Evolutionary conservation across 495 filamentous ascomycete genomes (phyloP).

Genomic region (Neurospora cerealis): DNA sequence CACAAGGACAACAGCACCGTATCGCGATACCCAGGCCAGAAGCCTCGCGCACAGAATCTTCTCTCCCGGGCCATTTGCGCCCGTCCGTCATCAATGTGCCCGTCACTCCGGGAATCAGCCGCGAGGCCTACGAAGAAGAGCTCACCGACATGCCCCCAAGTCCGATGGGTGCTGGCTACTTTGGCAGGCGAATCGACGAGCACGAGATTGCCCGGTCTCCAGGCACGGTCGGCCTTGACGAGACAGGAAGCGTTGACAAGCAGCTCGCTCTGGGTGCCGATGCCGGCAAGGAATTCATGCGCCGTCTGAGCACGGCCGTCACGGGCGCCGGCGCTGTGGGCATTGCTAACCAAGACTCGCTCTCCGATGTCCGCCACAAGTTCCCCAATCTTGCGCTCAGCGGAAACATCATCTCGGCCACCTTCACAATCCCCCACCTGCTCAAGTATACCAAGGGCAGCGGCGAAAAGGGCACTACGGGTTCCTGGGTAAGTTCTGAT

Average conservation of each 20-base stretch:
- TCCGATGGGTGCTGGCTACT: constrained; percentile 20
- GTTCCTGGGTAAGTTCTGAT: neutral
- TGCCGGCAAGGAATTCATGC: constrained; percentile 51
- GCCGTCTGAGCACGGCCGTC: constrained; percentile 48
- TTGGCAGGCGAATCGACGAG: constrained; percentile 22
- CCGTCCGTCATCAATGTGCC: constrained; percentile 26
- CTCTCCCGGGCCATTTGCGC: constrained; percentile 26
- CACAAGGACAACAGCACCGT: neutral
- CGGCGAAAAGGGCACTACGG: constrained; percentile 21
- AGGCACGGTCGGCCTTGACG: constrained; percentile 2
- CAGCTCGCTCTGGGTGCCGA: constrained; percentile 42
- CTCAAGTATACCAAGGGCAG: constrained; percentile 54
- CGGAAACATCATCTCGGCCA: constrained; percentile 77
- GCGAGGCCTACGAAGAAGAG: constrained; percentile 25
- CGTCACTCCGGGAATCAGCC: constrained; percentile 40
- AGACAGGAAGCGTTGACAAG: constrained; percentile 25
- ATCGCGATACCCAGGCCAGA: neutral
- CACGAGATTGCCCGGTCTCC: constrained; percentile 18
- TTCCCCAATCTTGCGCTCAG: constrained; percentile 63
- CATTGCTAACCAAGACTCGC: constrained; percentile 32
- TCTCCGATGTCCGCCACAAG: constrained; percentile 46
- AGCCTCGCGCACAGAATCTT: constrained; percentile 9
- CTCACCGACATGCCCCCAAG: constrained; percentile 8
- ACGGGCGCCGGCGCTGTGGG: constrained; percentile 8
- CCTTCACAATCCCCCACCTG: constrained; percentile 75